Conservation (phyloP, 2,329 filamentous ascomycete genomes). For the Botrytis fabae region DNA sequence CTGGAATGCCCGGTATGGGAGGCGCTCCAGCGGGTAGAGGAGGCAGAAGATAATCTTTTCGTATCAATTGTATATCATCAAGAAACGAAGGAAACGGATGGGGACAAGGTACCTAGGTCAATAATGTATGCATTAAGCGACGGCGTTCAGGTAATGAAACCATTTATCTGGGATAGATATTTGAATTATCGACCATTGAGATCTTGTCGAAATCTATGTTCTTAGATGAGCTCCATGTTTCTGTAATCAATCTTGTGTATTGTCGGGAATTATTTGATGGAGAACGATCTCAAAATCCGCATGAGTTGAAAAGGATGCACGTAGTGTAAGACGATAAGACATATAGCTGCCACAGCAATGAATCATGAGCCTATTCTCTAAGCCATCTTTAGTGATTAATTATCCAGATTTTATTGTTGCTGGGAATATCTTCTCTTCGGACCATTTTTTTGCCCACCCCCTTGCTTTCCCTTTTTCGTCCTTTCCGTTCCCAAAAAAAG, state of each 20-base stretch:
- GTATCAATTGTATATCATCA: constrained; percentile 4
- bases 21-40: constrained; percentile 33
- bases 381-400: not conserved
- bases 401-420: not conserved
- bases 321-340: not conserved
- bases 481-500: not conserved
- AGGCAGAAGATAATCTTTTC: constrained; percentile 32
- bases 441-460: not conserved
- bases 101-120: constrained; percentile 13
- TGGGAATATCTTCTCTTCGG: not conserved
- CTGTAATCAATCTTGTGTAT: not conserved
- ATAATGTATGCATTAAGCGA: constrained; percentile 24
- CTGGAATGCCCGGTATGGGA: constrained; percentile 44
- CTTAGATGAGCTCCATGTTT: not conserved
- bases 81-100: constrained; percentile 8
- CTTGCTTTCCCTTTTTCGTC: not conserved
- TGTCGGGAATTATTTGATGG: not conserved
- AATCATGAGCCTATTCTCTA: not conserved
- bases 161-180: constrained; percentile 8
- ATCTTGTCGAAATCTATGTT: not conserved
- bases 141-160: constrained; percentile 18
- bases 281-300: not conserved
- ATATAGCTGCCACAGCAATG: not conserved
- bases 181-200: constrained; percentile 3
- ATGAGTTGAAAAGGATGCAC: not conserved